These are phyloP conservation scores for Pseudocercospora macadamiae DNA, from an alignment of 2,329 filamentous ascomycete genomes.

Conservation along the genomic window DNA sequence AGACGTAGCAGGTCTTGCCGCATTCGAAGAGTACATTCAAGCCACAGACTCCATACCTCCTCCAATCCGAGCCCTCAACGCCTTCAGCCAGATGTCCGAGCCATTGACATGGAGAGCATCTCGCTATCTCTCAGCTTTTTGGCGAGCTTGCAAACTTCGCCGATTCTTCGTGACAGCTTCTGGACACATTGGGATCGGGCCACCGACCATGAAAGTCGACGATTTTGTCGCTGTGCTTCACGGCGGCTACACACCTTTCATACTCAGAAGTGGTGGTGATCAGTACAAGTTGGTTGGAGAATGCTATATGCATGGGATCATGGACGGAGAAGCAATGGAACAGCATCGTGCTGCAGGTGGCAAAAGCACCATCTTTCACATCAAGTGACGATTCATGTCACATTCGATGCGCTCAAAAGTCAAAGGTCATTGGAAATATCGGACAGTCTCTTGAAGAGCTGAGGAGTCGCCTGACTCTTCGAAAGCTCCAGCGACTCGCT, in stretches of 20 bases:
- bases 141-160: constrained; percentile 1
- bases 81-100: neutral
- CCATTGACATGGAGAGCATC: neutral
- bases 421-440: too few relatives aligned
- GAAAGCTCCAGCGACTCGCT: too few relatives aligned
- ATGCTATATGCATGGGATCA: constrained; percentile 14
- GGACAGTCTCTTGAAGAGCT: too few relatives aligned
- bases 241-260: constrained; percentile 4
- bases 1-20: neutral
- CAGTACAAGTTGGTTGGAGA: constrained; percentile 11
- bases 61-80: constrained; percentile 1
- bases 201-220: neutral
- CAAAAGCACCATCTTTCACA: neutral
- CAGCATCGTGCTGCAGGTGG: neutral
- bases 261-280: neutral
- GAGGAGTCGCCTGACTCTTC: too few relatives aligned
- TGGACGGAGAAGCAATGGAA: constrained; percentile 14
- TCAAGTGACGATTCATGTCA: neutral
- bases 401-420: too few relatives aligned
- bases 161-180: neutral
- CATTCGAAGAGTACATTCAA: neutral
- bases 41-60: neutral
- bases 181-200: neutral
- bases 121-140: neutral
- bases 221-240: constrained; percentile 11